Evolutionary conservation across 805 yeast genomes (phyloP), one percentile per base, ranked within the genome.

Genomic region (Saccharomycopsis amapae): DNA sequence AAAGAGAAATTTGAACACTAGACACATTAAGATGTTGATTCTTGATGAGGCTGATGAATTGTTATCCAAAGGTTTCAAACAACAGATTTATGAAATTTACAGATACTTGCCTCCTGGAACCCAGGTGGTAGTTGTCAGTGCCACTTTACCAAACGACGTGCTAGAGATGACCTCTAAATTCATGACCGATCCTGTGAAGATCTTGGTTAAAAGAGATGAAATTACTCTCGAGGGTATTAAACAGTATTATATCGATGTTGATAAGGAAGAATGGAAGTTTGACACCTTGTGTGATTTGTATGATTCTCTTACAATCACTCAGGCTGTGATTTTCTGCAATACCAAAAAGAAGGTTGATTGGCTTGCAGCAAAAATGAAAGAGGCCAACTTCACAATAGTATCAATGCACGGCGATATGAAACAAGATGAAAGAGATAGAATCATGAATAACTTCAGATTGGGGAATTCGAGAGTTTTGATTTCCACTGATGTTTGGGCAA

Each of bases 1-100:
- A 68, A 79, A 97, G 65, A 76, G 95, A 61, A 74, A 72, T 69
- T 79, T 93, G 67, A 79, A 72, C 63, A 82, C 95, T 54, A 78
- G 85, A 59, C 75, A 81, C 66, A 75, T 93, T 61, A 87, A 88
- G 74, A 87, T 93, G 94, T 78, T 93, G 70, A 81, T 90, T 63
- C 75, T 93, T 62, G 98, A 90, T 72, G 98, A 90, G 74, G 97
- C 97, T 61, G 98, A 90, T 75, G 97, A 93, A 75, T 76, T 90
- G 80, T 76, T 90, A 64, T 78, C 86, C 40, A 75, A 85, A 52
- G 98, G 98, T 49, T 90, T 90, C 75, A 85, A 86, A 71, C 93
- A 86, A 61, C 97, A 89, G 69, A 90, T 93, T 56, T 86, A 89
- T 73, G 90, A 93, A 64, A 85, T 93, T 54, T 93, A 85, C 77